These are phyloP conservation scores for Pulveroboletus sp. DNA, from an alignment of 768 basidiomycete genomes.

Conservation along the genomic window DNA sequence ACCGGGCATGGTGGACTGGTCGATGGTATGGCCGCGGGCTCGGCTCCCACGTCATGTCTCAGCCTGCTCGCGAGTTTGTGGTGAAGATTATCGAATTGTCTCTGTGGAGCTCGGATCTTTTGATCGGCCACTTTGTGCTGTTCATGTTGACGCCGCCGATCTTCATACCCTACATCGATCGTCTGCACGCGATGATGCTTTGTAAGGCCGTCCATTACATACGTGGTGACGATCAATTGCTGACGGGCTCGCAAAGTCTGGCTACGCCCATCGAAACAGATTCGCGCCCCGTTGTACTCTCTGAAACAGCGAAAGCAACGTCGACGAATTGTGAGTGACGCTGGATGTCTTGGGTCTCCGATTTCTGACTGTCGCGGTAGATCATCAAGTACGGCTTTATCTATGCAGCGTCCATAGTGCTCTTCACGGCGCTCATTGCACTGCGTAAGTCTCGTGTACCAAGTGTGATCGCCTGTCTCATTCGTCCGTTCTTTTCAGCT, in stretches of 20 bases:
- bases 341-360: not conserved
- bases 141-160: slow-evolving; percentile 89
- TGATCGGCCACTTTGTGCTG: slow-evolving; percentile 80
- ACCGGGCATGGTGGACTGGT: slow-evolving; percentile 99
- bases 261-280: slow-evolving; percentile 92
- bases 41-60: slow-evolving; percentile 89
- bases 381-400: slow-evolving; percentile 80
- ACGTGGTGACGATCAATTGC: not conserved
- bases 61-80: slow-evolving; percentile 93
- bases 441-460: slow-evolving; percentile 54
- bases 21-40: slow-evolving; percentile 95
- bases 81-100: slow-evolving; percentile 98
- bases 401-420: slow-evolving; percentile 61
- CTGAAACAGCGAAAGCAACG: slow-evolving; percentile 87
- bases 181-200: slow-evolving; percentile 83
- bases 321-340: slow-evolving; percentile 71
- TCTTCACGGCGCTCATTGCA: slow-evolving; percentile 74
- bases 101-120: slow-evolving; percentile 91
- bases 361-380: slow-evolving; percentile 33
- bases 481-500: slow-evolving; percentile 36
- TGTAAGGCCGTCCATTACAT: slow-evolving; percentile 44
- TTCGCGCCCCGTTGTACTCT: slow-evolving; percentile 86
- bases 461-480: slow-evolving; percentile 6
- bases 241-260: slow-evolving; percentile 58
- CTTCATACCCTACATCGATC: slow-evolving; percentile 87